These are phyloP conservation scores for Medicago ruthenica DNA, from an alignment of 306 rosid genomes.

Conservation along the genomic window DNA sequence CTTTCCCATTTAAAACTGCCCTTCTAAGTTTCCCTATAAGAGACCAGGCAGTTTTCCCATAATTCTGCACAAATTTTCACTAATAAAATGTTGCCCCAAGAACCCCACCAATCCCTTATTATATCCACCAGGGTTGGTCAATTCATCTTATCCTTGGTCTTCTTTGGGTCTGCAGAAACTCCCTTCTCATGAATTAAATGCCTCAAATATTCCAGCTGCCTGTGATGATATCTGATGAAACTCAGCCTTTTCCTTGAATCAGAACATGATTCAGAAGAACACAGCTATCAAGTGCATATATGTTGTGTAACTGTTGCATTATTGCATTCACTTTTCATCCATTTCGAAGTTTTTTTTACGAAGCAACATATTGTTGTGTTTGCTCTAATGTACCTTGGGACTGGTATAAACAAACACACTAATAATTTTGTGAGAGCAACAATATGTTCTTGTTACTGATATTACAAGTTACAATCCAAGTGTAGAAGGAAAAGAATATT, in stretches of 20 bases:
- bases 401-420: too few relatives aligned
- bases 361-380: too few relatives aligned
- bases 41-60: neutral
- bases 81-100: neutral
- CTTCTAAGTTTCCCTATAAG: neutral
- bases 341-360: too few relatives aligned
- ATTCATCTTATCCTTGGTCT: neutral
- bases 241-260: too few relatives aligned
- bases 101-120: conserved; percentile 1
- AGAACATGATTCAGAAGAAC: too few relatives aligned
- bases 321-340: neutral
- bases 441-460: too few relatives aligned
- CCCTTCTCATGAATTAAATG: neutral
- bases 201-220: neutral
- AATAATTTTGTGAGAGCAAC: too few relatives aligned
- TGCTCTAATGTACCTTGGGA: too few relatives aligned
- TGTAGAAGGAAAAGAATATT: too few relatives aligned
- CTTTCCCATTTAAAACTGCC: neutral
- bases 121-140: neutral
- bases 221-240: neutral
- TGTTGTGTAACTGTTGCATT: neutral
- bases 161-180: neutral
- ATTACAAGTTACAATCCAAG: too few relatives aligned
- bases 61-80: neutral
- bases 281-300: too few relatives aligned